These are phyloP conservation scores for Bisporella sp. DNA, from an alignment of 2,329 filamentous ascomycete genomes.

Conservation along the genomic window DNA sequence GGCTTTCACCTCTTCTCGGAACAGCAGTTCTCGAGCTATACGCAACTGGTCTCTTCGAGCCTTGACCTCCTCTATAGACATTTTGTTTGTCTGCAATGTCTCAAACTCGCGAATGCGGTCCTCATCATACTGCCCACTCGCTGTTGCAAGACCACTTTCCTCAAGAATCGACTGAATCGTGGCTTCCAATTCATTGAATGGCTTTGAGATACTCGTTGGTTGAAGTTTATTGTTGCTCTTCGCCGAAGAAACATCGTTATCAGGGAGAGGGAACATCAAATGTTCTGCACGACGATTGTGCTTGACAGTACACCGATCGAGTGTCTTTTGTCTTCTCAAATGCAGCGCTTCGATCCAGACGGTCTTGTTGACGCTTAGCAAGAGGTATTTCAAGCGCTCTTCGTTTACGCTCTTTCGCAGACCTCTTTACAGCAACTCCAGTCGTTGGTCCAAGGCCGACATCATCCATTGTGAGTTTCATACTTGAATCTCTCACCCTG, in stretches of 20 bases:
- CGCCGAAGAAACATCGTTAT: conserved; percentile 54
- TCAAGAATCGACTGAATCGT: conserved; percentile 85
- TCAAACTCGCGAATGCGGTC: conserved; percentile 62
- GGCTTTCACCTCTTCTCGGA: conserved; percentile 79
- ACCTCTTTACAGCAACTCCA: conserved; percentile 70
- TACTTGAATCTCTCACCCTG: conserved; percentile 33
- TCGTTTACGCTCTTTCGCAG: conserved; percentile 55
- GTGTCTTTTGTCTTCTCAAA: conserved; percentile 83
- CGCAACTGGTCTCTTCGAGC: conserved; percentile 69
- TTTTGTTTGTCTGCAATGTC: conserved; percentile 61
- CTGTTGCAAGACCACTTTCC: conserved; percentile 68
- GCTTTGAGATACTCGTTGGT: conserved; percentile 55
- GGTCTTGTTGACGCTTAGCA: conserved; percentile 79
- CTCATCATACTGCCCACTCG: conserved; percentile 52
- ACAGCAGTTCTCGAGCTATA: conserved; percentile 75
- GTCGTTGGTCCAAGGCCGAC: conserved; percentile 63
- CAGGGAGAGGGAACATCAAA: conserved; percentile 77
- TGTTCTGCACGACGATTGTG: conserved; percentile 88
- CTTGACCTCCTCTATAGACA: conserved; percentile 66
- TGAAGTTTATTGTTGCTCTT: conserved; percentile 55
- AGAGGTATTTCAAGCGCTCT: conserved; percentile 78
- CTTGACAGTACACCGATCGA: conserved; percentile 90
- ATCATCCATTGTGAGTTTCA: conserved; percentile 55
- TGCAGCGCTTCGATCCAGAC: conserved; percentile 72
- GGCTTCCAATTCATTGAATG: conserved; percentile 75